A percentile compares a stretch with the other conserved stretches of the same genome.
Evolutionary conservation across 2,329 filamentous ascomycete species (phyloP).

Genomic region (Colletotrichum gloeosporioides): DNA sequence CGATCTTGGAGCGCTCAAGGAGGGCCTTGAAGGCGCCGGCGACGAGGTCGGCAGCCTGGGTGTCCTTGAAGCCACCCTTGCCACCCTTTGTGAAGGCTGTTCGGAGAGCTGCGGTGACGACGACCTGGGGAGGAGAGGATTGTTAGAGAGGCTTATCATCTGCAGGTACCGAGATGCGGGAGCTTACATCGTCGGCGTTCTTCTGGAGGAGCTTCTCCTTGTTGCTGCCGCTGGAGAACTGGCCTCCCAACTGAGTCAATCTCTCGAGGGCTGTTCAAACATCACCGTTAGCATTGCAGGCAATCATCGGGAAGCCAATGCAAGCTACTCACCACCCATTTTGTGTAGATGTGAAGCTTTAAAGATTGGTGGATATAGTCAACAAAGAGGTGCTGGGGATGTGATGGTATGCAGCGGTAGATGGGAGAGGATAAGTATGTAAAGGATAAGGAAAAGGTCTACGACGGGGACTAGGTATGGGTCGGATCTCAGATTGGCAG

Average conservation of each 20-base stretch:
- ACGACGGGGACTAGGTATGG: not conserved
- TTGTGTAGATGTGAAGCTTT: slow-evolving; percentile 24
- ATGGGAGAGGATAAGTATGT: slow-evolving; percentile 1
- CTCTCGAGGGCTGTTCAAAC: slow-evolving; percentile 55
- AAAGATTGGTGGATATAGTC: not conserved
- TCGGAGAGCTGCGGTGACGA: slow-evolving; percentile 90
- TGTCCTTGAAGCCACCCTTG: slow-evolving; percentile 96
- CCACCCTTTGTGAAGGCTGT: slow-evolving; percentile 92
- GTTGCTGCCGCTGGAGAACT: slow-evolving; percentile 58
- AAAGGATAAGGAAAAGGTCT: not conserved
- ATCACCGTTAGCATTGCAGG: not conserved
- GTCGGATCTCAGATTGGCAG: slow-evolving; percentile 5
- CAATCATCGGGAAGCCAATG: slow-evolving; percentile 11
- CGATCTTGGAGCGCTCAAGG: slow-evolving; percentile 84
- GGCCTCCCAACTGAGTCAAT: slow-evolving; percentile 65
- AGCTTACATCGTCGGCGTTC: slow-evolving; percentile 67
- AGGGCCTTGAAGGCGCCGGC: slow-evolving; percentile 82
- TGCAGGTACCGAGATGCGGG: not conserved
- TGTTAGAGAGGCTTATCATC: slow-evolving; percentile 26
- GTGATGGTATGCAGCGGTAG: not conserved
- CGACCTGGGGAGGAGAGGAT: slow-evolving; percentile 61
- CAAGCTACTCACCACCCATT: slow-evolving; percentile 41
- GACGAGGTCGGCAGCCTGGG: slow-evolving; percentile 83
- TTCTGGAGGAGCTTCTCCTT: slow-evolving; percentile 67
- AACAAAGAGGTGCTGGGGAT: not conserved